Evolutionary conservation across 2,329 filamentous ascomycete species (phyloP), one percentile per base, ranked within the genome.

Genomic region (Hypoxylon sp.): DNA sequence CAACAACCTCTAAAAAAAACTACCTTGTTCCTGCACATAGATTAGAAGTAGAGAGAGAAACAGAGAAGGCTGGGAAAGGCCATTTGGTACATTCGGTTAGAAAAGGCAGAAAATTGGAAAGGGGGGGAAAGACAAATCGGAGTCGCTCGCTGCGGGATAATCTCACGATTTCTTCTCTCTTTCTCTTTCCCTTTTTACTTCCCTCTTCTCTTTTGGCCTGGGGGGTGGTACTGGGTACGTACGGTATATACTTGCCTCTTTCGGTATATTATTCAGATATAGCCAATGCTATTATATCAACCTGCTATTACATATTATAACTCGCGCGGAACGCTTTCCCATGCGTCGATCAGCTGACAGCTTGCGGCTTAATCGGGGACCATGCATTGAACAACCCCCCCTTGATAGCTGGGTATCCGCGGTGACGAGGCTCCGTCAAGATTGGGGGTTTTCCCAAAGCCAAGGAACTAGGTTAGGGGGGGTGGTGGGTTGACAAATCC

Each of bases 1-100:
- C 19, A 19, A 36, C 34, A 19, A n/a, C n/a, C n/a, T n/a, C n/a
- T n/a, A n/a, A 50, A 57, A 56, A 65, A 57, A 55, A 34, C 36
- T 55, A 50, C 65, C 65, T 61, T 60, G 66, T 63, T 58, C 65
- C 65, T 71, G 63, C 72, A 74, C 65, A 75, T 74, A 75, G 71
- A 73, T 69, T 71, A 71, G 66, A 71, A 66, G 65, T 68, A 68
- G 56, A 68, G 57, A 60, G 55, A 49, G 34, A 23, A 38, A 45
- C 34, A 55, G 41, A 43, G 11, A 58, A 25, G 51, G 50, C 52
- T 38, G 43, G 56, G 45, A 64, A 60, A 52, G 52, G 60, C 56
- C 34, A 43, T 43, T 66, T 45, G 65, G 60, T 68, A 62, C 51
- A 68, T 30, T 68, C 68, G 68, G 68, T 67, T 70, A 70, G 68